These are phyloP conservation scores for Tylopilus rubrobrunneus DNA, from an alignment of 768 basidiomycete species.

Conservation along the genomic window DNA sequence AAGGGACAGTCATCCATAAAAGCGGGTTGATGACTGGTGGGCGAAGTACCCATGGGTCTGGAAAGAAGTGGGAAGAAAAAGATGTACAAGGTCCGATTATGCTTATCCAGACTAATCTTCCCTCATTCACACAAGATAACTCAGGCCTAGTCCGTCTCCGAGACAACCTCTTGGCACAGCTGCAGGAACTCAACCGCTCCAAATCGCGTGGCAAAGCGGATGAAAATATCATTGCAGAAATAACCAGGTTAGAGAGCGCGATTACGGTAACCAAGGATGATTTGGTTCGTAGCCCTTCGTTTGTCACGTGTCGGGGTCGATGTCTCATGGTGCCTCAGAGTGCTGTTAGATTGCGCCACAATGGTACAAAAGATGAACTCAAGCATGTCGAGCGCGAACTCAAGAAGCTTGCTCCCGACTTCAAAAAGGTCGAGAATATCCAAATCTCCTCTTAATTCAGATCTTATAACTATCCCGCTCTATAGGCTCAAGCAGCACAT, in stretches of 20 bases:
- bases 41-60: slow-evolving; percentile 65
- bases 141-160: slow-evolving; percentile 56
- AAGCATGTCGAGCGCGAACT: slow-evolving; percentile 75
- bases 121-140: neutral
- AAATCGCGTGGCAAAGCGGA: slow-evolving; percentile 84
- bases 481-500: slow-evolving; percentile 53
- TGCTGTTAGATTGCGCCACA: slow-evolving; percentile 70
- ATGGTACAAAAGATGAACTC: slow-evolving; percentile 78
- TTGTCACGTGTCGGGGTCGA: neutral
- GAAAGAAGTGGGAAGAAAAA: slow-evolving; percentile 92
- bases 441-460: neutral
- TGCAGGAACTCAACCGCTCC: slow-evolving; percentile 79
- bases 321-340: slow-evolving; percentile 41
- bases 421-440: slow-evolving; percentile 55
- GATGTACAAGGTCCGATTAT: slow-evolving; percentile 72
- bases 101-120: slow-evolving; percentile 22
- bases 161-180: slow-evolving; percentile 66
- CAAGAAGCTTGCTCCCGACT: slow-evolving; percentile 61
- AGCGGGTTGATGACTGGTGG: slow-evolving; percentile 98
- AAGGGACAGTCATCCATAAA: slow-evolving; percentile 96
- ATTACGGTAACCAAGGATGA: slow-evolving; percentile 77
- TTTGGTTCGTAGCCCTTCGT: slow-evolving; percentile 46
- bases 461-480: neutral
- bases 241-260: slow-evolving; percentile 76
- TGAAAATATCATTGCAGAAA: slow-evolving; percentile 71